phyloP scores from a whole-genome alignment of 768 basidiomycete genomes.

The Cystofilobasidium ferigula region DNA sequence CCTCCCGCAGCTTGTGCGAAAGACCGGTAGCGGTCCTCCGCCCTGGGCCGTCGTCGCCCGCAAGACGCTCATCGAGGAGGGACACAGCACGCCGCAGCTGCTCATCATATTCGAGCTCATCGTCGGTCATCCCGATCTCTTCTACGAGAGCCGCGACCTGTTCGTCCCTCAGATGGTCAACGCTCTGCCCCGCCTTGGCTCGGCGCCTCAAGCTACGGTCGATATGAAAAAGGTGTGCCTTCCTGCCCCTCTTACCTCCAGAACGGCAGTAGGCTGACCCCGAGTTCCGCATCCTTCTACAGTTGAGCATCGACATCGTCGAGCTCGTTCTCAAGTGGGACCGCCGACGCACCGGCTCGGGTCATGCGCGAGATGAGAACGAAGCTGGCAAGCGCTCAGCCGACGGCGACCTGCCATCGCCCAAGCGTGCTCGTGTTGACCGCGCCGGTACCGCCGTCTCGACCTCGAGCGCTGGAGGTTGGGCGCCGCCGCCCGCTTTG shows the following conservation, averaged over 20 bases:
- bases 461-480: slow-evolving; percentile 39
- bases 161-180: slow-evolving; percentile 91
- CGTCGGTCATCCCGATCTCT: slow-evolving; percentile 77
- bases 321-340: slow-evolving; percentile 94
- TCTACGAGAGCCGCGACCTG: slow-evolving; percentile 81
- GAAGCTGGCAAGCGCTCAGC: slow-evolving; percentile 26
- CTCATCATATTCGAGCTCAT: slow-evolving; percentile 83
- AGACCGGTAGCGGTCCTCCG: slow-evolving; percentile 42
- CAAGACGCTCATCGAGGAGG: slow-evolving; percentile 77
- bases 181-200: slow-evolving; percentile 76
- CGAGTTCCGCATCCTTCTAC: neutral
- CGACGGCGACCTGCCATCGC: slow-evolving; percentile 24
- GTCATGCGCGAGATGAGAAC: slow-evolving; percentile 42
- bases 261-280: neutral
- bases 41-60: slow-evolving; percentile 78
- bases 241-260: neutral
- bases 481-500: slow-evolving; percentile 66
- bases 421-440: slow-evolving; percentile 37
- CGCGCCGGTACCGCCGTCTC: slow-evolving; percentile 38
- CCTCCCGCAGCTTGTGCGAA: slow-evolving; percentile 51
- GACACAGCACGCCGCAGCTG: slow-evolving; percentile 52
- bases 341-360: slow-evolving; percentile 36
- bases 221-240: slow-evolving; percentile 57
- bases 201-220: slow-evolving; percentile 52
- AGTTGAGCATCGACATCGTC: slow-evolving; percentile 72